Evolutionary conservation across 306 rosid species (phyloP).

Genomic region (Phaseolus lunatus): DNA sequence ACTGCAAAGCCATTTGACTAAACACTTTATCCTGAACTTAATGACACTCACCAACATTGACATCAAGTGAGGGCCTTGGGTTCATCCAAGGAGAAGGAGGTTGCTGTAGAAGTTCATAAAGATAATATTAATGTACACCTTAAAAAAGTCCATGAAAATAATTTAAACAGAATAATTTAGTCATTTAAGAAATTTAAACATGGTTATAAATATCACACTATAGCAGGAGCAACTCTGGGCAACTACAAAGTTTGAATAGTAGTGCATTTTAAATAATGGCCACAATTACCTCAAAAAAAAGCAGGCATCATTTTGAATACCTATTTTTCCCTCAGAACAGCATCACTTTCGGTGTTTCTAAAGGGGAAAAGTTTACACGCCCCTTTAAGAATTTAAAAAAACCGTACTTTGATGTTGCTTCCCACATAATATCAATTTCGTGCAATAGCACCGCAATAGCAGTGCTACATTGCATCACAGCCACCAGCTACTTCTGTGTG

Average conservation of each 20-base stretch:
- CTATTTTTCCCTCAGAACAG: too few relatives aligned
- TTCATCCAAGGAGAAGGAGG: slow-evolving; percentile 96
- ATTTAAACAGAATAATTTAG: slow-evolving; percentile 13
- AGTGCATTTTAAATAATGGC: background rate
- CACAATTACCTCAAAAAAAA: background rate
- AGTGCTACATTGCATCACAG: background rate
- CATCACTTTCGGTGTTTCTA: too few relatives aligned
- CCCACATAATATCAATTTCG: background rate
- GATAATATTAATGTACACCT: slow-evolving; percentile 32
- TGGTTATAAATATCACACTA: background rate
- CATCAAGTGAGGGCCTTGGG: slow-evolving; percentile 92
- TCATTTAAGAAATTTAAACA: background rate
- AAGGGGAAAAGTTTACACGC: background rate
- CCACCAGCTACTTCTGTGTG: background rate
- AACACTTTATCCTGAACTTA: slow-evolving; percentile 21
- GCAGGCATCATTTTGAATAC: background rate
- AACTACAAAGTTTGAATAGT: background rate
- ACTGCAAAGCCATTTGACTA: slow-evolving; percentile 46
- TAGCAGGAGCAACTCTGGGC: background rate
- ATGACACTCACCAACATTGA: slow-evolving; percentile 86
- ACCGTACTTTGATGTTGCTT: background rate
- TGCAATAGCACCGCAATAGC: background rate
- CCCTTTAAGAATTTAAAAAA: background rate
- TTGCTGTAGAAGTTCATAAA: slow-evolving; percentile 65
- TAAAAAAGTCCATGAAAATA: background rate